A percentile compares a stretch with the other conserved stretches of the same genome.
Evolutionary conservation across 2,329 filamentous ascomycete species (phyloP).

Genomic region (Arthrobotrys conoides): DNA sequence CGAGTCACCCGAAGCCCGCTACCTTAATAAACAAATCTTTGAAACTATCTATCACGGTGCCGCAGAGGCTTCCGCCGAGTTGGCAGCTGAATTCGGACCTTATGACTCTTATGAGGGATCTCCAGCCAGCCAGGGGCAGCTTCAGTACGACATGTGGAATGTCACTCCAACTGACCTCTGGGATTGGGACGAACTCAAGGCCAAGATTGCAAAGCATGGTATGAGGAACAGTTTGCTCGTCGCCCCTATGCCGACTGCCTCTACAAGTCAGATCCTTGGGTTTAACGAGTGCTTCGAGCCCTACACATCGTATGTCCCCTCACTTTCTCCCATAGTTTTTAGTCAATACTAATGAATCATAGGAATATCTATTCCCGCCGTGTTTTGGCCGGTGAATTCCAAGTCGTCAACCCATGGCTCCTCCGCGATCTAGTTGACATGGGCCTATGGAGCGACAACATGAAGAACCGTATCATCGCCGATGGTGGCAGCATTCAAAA

Average conservation of each 20-base stretch:
- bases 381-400: conserved; percentile 98
- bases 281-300: conserved; percentile 99
- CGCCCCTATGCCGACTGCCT: conserved; percentile 97
- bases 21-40: conserved; percentile 98
- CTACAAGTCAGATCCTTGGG: conserved; percentile 95
- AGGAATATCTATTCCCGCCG: conserved; percentile 97
- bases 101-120: conserved; percentile 95
- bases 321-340: background rate
- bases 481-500: conserved; percentile 96
- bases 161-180: conserved; percentile 93
- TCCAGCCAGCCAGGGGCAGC: conserved; percentile 92
- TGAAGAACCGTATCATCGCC: conserved; percentile 99
- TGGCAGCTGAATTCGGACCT: conserved; percentile 85
- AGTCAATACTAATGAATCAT: conserved; percentile 8
- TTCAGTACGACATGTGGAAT: conserved; percentile 99
- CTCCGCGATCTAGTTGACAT: conserved; percentile 98
- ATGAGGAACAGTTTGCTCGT: conserved; percentile 95
- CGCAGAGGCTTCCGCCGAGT: conserved; percentile 86
- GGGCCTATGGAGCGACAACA: conserved; percentile 98
- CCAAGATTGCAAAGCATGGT: conserved; percentile 90
- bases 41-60: conserved; percentile 99
- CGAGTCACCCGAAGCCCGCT: conserved; percentile 91
- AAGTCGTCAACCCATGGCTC: conserved; percentile 99
- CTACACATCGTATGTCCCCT: conserved; percentile 79
- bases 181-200: conserved; percentile 93